Conservation (phyloP, 2,329 filamentous ascomycete species). For the Claviceps sp. region DNA sequence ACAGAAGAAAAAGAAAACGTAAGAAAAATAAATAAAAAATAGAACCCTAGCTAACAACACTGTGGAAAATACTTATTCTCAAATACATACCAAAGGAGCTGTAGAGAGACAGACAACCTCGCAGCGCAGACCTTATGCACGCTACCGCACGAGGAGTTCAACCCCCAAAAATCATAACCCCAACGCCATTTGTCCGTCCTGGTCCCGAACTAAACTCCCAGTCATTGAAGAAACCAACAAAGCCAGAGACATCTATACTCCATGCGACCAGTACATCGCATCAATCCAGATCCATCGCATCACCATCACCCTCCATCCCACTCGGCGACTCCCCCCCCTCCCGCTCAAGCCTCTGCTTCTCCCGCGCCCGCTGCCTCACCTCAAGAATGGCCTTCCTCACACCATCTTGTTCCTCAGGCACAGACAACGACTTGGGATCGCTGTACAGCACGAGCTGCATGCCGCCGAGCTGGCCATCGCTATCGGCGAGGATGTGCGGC, state of each 20-base stretch:
- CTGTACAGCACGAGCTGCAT: constrained; percentile 76
- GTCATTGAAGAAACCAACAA: neutral
- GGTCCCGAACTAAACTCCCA: too few species aligned
- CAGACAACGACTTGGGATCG: constrained; percentile 61
- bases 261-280: neutral
- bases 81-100: too few species aligned
- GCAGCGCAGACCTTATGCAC: too few species aligned
- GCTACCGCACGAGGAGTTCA: too few species aligned
- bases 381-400: constrained; percentile 78
- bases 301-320: constrained; percentile 18
- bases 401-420: constrained; percentile 61
- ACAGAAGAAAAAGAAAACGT: too few species aligned
- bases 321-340: constrained; percentile 16
- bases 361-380: constrained; percentile 53
- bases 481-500: constrained; percentile 46
- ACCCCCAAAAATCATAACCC: too few species aligned
- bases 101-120: too few species aligned
- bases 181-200: too few species aligned
- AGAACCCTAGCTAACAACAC: too few species aligned
- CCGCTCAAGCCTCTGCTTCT: constrained; percentile 35
- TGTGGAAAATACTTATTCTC: too few species aligned
- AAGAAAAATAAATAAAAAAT: too few species aligned
- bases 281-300: constrained; percentile 56
- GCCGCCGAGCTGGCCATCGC: constrained; percentile 39
- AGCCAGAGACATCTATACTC: neutral